Evolutionary conservation across 1,284 basidiomycete species (phyloP), one percentile per base, ranked within the genome.

Genomic region (Ustilago curta): DNA sequence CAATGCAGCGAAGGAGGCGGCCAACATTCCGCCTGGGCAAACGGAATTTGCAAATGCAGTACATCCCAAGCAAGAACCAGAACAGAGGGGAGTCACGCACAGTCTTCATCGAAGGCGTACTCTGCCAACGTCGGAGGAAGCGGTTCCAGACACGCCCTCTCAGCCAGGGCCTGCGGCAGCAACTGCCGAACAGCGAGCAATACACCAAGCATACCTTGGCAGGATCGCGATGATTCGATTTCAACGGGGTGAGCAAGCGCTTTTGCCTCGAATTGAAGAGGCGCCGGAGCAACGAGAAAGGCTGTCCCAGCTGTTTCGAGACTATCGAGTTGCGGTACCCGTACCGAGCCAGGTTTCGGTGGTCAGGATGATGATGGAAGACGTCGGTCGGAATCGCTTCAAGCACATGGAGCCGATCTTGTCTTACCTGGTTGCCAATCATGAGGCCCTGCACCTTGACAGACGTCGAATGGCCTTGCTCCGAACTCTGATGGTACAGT

Each of bases 311-410:
- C 42, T 37, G 14, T 51, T 45, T 16, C 39, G 42, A 25, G 27
- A 6, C 12, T 55, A 66, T 31, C 56, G 32, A 32, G n/a, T 25
- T 2, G 16, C 0, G 0, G 29, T 66, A 1, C 51, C 51, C 1
- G 18, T 50, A 7, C 49, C 32, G 4, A 52, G 63, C 14, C n/a
- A 23, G 2, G 3, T 27, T 8, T 3, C 31, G 31, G 31, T 54
- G 7, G 5, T 16, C 0, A 11, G 23, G 4, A 35, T 54, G n/a
- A 35, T 49, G 23, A 18, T 50, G 21, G 14, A 23, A 19, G 31
- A 47, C 9, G 8, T 31, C 7, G 63, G 56, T 27, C 56, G 63
- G 25, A 27, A 66, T 29, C 50, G 63, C 1, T 59, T 66, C 19
- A 29, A 31, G 2, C 25, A 48, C 16, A 66, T 66, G 31, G 18